Base-by-base conservation (phyloP, 805 yeast genomes). In the Ogataea dorogensis region DNA sequence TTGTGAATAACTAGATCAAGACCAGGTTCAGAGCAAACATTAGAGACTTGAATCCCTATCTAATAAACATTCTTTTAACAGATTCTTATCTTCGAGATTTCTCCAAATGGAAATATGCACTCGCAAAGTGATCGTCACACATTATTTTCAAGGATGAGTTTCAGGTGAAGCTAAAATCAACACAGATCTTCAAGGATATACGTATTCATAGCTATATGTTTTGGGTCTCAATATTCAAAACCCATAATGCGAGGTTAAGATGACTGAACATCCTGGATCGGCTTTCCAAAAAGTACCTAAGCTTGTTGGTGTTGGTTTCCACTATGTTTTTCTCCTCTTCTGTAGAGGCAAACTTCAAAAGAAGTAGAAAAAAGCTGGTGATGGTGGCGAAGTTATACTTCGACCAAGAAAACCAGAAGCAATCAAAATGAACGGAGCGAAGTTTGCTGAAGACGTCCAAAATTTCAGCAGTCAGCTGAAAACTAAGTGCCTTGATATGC, bases 1-100 rank as follows among this genome's bases (percentile, higher is more conserved):
- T 60, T 60, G 45, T 47, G 46, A 22, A 61, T 50, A 5, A 59
- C 64, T 17, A 57, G 47, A 43, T 53, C 51, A 28, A 36, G 33
- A 15, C 24, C 23, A 24, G 12, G 19, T 13, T 21, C 9, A 17
- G 24, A 26, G 5, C 21, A 25, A n/a, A 21, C 31, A 33, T 26
- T n/a, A 14, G n/a, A 12, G n/a, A n/a, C n/a, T n/a, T n/a, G n/a
- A n/a, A n/a, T n/a, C n/a, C n/a, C n/a, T n/a, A n/a, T n/a, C n/a
- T n/a, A n/a, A n/a, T n/a, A n/a, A n/a, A n/a, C n/a, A n/a, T n/a
- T n/a, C n/a, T n/a, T n/a, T n/a, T n/a, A n/a, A n/a, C n/a, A 14
- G 16, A 16, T 14, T 11, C 9, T 17, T 7, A 17, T 17, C 15
- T 7, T n/a, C 12, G 18, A 24, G 22, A 19, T 8, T 9, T 12